Base-by-base conservation (phyloP, 257 asterid species). In the Ligustrum vulgare region DNA sequence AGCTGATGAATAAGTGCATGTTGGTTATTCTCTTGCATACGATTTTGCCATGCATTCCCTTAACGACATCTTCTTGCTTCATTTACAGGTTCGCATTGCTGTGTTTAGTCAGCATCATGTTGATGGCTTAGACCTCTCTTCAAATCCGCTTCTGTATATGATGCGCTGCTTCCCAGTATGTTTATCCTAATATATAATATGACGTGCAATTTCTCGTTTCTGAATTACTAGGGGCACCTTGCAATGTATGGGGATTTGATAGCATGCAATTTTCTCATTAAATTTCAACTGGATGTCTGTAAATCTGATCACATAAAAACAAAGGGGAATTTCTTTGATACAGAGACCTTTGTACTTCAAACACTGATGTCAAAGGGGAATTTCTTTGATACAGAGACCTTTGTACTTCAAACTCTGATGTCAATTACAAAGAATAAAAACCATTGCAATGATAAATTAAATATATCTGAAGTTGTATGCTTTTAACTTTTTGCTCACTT, bases 111-210 rank as follows among this genome's bases (percentile, higher is more conserved):
- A 92, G 89, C 98, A 92, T 75, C 99, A 94, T 49, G 98, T 94
- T 69, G 99, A 94, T 79, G 99, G 99, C 64, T 89, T 94, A 15
- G 98, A 94, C 82, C 98, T 94, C 77, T 88, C 98, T 72, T 94
- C 99, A n/a, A 92, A 94, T 81, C 99, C 99, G 39, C 96, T 94
- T 79, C 88, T 92, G 45, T 94, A 92, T 77, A 87, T 94, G 99
- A 94, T 94, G 99, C 99, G 98, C 77, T 94, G 99, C 86, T 94
- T 92, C 84, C 98, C 98, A 80, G 99, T 94, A 88, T 88, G 82
- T 81, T 67, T 56, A 8, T 25, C 45, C 58, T 51, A 20, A 37
- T 36, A 20, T 45, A 28, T 49, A 20, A 70, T n/a, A 10, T 54
- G 41, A 34, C 8, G 71, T 63, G 68, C 71, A 72, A 62, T 73